Conservation (phyloP, 441 rosid genomes). For the Adansonia grandidieri region DNA sequence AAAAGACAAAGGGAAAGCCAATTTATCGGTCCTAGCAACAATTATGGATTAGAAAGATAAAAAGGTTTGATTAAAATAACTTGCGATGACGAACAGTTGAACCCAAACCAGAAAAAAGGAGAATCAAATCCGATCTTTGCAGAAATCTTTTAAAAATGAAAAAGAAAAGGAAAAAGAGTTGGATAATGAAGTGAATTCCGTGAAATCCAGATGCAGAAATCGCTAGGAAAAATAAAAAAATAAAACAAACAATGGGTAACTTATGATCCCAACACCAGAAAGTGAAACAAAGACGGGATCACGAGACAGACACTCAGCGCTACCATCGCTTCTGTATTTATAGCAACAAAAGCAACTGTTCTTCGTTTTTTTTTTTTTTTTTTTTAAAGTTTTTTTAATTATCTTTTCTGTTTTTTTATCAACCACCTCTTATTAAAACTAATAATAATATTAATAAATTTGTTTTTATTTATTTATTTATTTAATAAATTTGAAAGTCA, state of each 20-base stretch:
- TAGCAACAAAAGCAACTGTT: not conserved
- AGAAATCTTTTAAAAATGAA: not conserved
- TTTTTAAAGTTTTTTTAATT: not conserved
- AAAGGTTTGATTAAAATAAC: not conserved
- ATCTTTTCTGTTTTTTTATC: too few species aligned
- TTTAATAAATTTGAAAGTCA: too few species aligned
- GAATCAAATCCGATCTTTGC: not conserved
- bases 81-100: not conserved
- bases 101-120: not conserved
- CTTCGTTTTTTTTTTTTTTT: not conserved
- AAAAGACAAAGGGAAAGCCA: not conserved
- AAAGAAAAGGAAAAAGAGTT: not conserved
- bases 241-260: not conserved
- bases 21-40: conserved; percentile 1
- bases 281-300: conserved; percentile 21
- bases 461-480: too few species aligned
- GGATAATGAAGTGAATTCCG: conserved; percentile 23
- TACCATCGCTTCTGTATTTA: not conserved
- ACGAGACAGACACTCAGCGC: conserved; percentile 21
- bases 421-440: too few species aligned
- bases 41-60: not conserved
- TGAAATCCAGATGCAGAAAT: conserved; percentile 21
- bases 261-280: conserved; percentile 32
- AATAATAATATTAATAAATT: too few species aligned
- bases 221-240: not conserved